A percentile compares a stretch with the other conserved stretches of the same genome.
phyloP scores from a whole-genome alignment of 768 basidiomycete genomes.

The Boletus patriciae region DNA sequence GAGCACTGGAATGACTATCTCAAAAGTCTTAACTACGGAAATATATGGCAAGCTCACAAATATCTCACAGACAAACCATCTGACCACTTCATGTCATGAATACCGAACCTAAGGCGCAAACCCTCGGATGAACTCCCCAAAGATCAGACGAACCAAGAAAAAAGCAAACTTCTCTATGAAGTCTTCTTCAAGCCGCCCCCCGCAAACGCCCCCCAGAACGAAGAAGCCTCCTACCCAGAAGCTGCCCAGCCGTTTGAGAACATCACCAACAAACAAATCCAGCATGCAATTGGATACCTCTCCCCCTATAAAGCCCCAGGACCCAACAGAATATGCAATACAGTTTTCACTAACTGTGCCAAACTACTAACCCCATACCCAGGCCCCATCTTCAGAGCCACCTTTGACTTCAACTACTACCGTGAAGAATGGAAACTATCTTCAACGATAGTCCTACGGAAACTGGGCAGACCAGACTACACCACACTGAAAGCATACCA shows the following conservation, averaged over 20 bases:
- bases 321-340: conserved; percentile 29
- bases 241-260: not conserved
- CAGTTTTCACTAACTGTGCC: conserved; percentile 11
- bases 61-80: not conserved
- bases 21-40: not conserved
- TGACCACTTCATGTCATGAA: not conserved
- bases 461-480: conserved; percentile 39
- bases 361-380: conserved; percentile 13
- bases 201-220: not conserved
- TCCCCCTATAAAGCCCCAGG: conserved; percentile 21
- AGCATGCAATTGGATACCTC: not conserved
- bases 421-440: conserved; percentile 22
- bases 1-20: conserved; percentile 6
- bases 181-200: conserved; percentile 24
- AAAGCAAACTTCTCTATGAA: conserved; percentile 15
- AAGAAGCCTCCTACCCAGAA: conserved; percentile 3
- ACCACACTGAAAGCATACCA: conserved; percentile 14
- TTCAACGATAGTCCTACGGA: conserved; percentile 32
- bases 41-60: not conserved
- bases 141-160: conserved; percentile 19
- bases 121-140: too few species aligned
- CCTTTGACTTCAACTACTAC: conserved; percentile 5
- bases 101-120: not conserved
- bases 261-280: conserved; percentile 17
- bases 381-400: conserved; percentile 11